These are phyloP conservation scores for Candida tetrigidarum DNA, from an alignment of 1,139 yeast genomes.

Conservation along the genomic window DNA sequence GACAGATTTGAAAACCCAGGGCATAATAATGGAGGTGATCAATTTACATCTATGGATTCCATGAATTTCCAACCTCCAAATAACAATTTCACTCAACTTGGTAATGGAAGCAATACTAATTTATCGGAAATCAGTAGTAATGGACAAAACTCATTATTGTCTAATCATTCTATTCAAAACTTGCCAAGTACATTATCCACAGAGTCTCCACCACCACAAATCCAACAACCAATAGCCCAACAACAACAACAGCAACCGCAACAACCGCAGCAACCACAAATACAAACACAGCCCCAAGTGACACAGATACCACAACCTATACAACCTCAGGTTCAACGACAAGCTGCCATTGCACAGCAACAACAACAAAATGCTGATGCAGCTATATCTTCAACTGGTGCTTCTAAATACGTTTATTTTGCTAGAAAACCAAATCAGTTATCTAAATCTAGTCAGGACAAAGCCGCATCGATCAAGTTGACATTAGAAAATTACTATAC, in stretches of 20 bases:
- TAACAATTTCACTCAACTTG: conserved; percentile 45
- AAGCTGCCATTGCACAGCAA: conserved; percentile 13
- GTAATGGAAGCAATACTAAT: conserved; percentile 46
- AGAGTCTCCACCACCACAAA: conserved; percentile 22
- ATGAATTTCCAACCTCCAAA: conserved; percentile 46
- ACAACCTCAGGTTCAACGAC: conserved; percentile 10
- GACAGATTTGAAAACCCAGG: conserved; percentile 17
- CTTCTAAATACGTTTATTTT: conserved; percentile 64
- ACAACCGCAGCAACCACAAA: conserved; percentile 12
- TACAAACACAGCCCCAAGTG: conserved; percentile 16
- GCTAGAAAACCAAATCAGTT: conserved; percentile 85
- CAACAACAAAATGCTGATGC: conserved; percentile 13
- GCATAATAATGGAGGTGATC: conserved; percentile 18
- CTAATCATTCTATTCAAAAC: conserved; percentile 23
- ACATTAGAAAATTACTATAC: conserved; percentile 76
- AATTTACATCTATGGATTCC: conserved; percentile 45
- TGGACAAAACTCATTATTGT: conserved; percentile 29
- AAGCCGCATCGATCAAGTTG: conserved; percentile 72
- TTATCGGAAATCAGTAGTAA: conserved; percentile 36
- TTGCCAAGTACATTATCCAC: conserved; percentile 19
- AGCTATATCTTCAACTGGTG: conserved; percentile 20
- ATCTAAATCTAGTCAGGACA: conserved; percentile 68
- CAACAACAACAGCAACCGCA: conserved; percentile 11
- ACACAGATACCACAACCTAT: conserved; percentile 15
- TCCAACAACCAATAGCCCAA: conserved; percentile 16